Conservation (phyloP, 306 rosid genomes). For the Glycyrrhiza uralensis region DNA sequence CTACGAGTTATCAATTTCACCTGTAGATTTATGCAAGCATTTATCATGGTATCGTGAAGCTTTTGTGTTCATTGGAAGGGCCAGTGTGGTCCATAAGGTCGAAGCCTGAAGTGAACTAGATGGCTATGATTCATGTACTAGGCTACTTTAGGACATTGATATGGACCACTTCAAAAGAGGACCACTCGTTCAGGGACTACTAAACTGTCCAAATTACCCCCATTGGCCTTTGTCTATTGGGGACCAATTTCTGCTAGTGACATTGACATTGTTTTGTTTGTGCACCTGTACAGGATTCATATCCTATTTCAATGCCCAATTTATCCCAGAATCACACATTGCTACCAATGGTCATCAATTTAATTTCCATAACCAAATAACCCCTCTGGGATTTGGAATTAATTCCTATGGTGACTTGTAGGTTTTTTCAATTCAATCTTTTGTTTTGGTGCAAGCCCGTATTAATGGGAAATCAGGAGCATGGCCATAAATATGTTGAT, state of each 20-base stretch:
- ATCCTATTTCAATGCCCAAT: constrained; percentile 27
- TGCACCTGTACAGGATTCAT: constrained; percentile 11
- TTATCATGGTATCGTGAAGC: constrained; percentile 20
- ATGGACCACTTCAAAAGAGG: constrained; percentile 45
- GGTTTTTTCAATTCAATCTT: not conserved
- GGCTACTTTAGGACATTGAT: constrained; percentile 21
- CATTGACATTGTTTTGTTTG: constrained; percentile 31
- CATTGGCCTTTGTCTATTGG: constrained; percentile 19
- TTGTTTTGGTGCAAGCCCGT: constrained; percentile 12
- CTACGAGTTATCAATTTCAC: constrained; percentile 49
- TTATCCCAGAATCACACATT: not conserved
- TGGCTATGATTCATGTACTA: constrained; percentile 48
- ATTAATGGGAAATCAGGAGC: constrained; percentile 18
- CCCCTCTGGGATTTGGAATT: no score
- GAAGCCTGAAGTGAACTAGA: constrained; percentile 18
- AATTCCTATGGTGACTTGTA: not conserved
- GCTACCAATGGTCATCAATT: not conserved
- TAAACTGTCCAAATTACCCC: constrained; percentile 11
- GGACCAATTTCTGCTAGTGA: constrained; percentile 29
- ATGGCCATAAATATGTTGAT: constrained; percentile 1
- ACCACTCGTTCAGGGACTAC: constrained; percentile 42
- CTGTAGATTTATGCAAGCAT: constrained; percentile 32
- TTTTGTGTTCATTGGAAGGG: constrained; percentile 35
- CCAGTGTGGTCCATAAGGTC: constrained; percentile 31
- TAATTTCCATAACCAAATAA: no score